These are phyloP conservation scores for Boletus rubroflammeus DNA, from an alignment of 768 basidiomycete genomes.

Conservation along the genomic window DNA sequence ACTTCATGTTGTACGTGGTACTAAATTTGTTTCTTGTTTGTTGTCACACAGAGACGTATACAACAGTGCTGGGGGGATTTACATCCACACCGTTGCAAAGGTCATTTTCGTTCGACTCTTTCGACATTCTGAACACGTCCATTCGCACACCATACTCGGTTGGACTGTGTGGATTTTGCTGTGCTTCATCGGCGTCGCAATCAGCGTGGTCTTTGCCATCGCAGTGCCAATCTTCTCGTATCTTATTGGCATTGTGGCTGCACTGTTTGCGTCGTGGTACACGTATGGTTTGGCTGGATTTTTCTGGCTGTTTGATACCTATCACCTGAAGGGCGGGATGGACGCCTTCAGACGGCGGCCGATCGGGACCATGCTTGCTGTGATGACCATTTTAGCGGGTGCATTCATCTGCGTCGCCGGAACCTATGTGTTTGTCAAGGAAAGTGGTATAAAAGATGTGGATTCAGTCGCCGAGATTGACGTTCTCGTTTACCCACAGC, in stretches of 20 bases:
- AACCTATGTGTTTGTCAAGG: slow-evolving; percentile 51
- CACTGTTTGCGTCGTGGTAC: slow-evolving; percentile 58
- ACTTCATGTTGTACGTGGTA: slow-evolving; percentile 46
- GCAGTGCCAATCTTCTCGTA: slow-evolving; percentile 55
- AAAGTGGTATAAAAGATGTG: slow-evolving; percentile 21
- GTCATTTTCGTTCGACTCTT: slow-evolving; percentile 49
- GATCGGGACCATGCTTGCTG: slow-evolving; percentile 34
- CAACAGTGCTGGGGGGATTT: slow-evolving; percentile 42
- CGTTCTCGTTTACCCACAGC: slow-evolving; percentile 22
- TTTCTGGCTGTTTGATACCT: slow-evolving; percentile 51
- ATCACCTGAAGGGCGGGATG: slow-evolving; percentile 39
- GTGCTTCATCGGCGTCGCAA: slow-evolving; percentile 34
- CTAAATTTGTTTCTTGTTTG: neutral
- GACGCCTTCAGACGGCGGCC: slow-evolving; percentile 32
- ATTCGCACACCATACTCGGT: slow-evolving; percentile 47
- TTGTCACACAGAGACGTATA: neutral
- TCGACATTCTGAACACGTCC: slow-evolving; percentile 45
- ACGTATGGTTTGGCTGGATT: slow-evolving; percentile 51
- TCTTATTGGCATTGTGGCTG: slow-evolving; percentile 49
- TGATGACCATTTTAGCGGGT: slow-evolving; percentile 37
- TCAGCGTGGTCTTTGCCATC: slow-evolving; percentile 46
- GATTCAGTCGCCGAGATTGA: neutral
- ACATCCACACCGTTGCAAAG: slow-evolving; percentile 51
- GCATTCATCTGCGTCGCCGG: slow-evolving; percentile 42
- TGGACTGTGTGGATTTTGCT: slow-evolving; percentile 47